Base-by-base conservation (phyloP, 208 protist genomes). In the Leishmania major region DNA sequence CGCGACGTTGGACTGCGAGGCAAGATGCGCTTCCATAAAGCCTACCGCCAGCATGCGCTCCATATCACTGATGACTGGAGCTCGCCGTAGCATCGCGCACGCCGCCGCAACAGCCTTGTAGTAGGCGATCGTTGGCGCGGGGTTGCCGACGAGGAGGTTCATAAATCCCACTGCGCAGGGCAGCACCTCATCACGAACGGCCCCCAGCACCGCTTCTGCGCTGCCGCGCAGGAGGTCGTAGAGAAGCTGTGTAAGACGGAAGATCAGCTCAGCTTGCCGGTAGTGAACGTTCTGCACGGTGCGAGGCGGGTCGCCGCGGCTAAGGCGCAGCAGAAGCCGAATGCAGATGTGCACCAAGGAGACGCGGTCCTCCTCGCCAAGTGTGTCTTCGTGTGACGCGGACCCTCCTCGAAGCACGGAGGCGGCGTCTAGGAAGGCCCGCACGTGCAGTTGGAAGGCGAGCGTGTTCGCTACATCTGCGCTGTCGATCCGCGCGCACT, bases 11-110 rank as follows among this genome's bases (percentile, higher is more conserved):
- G 45, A 57, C 47, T 76, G 82, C 25, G 73, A 82, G 60, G 78
- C 69, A 45, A 88, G 75, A 57, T 87, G 85, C 2, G 83, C 85
- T 78, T 96, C 93, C 17, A 96, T 85, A 15, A 96, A 87, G 59
- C 88, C 93, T 3, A 96, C 72, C 28, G 90, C 88, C 70, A 96
- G 77, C 76, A 90, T 90, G 53, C 88, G 85, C 69, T 96, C 89
- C 49, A 81, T 87, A 67, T 94, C 89, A n/a, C 77, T 84, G 40
- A 82, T 45, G 1, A 81, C 64, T 37, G 84, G 80, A 22, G 83
- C 84, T 17, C 85, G 67, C 3, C 70, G 82, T 51, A 96, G 82
- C 70, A 94, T 64, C 72, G 60, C 78, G 78, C 93, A 96, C 49
- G 91, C 92, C 35, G 90, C 84, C 22, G 71, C 80, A 28, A 87